Base-by-base conservation (phyloP, 2,329 filamentous ascomycete genomes). In the Calonectria honghensis region DNA sequence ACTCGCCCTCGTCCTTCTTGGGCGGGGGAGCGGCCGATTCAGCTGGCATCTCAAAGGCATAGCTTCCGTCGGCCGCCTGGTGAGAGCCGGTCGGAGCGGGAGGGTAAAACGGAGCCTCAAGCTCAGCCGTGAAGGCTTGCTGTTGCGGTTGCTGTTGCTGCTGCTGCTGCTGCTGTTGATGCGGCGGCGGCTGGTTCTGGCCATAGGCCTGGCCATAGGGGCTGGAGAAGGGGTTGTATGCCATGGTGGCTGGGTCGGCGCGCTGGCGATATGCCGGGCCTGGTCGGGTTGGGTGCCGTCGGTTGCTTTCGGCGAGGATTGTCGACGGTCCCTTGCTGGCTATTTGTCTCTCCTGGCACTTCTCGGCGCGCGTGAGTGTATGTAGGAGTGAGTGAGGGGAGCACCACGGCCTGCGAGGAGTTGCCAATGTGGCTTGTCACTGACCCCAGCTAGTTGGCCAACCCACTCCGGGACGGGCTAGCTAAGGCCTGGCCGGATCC, bases 21-120 rank as follows among this genome's bases (percentile, higher is more conserved):
- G 50, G 72, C 64, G 73, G 64, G 18, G 71, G 64, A 20, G 71
- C 68, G 64, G 70, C 68, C 37, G 82, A 73, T 63, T 85, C 83
- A 74, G 78, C 81, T 7, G 80, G 51, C 82, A 85, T 84, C 70
- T 85, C 84, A 57, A 83, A 85, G 67, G 81, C 73, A 52, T 79
- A 75, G 45, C 72, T 71, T 51, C 77, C 80, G 69, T 79, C 75
- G 20, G 79, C 78, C 5, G 73, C 68, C 54, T 79, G 70, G 39
- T 76, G 71, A 67, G 75, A 48, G 70, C 64, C 73, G 63, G 72
- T 69, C 37, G 73, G 16, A 59, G 78, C 57, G n/a, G 70, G 68
- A 74, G 70, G 32, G 71, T 68, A 27, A 69, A 27, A 68, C 37
- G 79, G 74, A 51, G 79, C 78, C 68, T 84, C 82, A 48, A 84